Conservation (phyloP, 176 grass and related monocot species). For the Leersia perrieri region DNA sequence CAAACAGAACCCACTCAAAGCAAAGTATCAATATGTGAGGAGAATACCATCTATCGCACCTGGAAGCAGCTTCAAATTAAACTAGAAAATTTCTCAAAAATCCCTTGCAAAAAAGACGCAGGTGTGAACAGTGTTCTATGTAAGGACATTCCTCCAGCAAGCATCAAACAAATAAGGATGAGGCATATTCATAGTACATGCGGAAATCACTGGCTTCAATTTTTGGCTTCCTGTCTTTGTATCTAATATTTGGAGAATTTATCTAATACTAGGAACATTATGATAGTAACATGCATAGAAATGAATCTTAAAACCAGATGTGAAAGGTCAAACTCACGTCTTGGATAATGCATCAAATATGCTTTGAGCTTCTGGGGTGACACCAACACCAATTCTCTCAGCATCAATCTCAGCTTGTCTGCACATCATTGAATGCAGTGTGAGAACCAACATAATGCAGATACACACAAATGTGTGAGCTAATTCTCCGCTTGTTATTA, state of each 20-base stretch:
- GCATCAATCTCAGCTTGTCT: conserved; percentile 94
- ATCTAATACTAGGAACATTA: background rate
- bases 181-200: background rate
- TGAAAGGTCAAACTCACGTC: conserved; percentile 56
- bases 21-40: background rate
- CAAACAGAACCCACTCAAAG: background rate
- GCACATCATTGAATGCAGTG: conserved; percentile 18
- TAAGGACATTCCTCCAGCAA: background rate
- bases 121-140: background rate
- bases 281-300: background rate
- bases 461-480: conserved; percentile 13
- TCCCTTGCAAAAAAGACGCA: background rate
- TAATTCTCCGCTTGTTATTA: conserved; percentile 8
- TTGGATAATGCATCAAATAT: conserved; percentile 95
- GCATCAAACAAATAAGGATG: background rate
- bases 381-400: conserved; percentile 87
- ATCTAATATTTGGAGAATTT: background rate
- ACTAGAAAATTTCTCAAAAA: background rate
- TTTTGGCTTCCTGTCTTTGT: background rate
- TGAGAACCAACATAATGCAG: background rate
- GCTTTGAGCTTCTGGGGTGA: conserved; percentile 87
- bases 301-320: background rate
- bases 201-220: background rate
- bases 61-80: background rate
- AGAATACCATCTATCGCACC: background rate